Evolutionary conservation across 495 filamentous ascomycete species (phyloP).

Genomic region (Xylaria telfairii): DNA sequence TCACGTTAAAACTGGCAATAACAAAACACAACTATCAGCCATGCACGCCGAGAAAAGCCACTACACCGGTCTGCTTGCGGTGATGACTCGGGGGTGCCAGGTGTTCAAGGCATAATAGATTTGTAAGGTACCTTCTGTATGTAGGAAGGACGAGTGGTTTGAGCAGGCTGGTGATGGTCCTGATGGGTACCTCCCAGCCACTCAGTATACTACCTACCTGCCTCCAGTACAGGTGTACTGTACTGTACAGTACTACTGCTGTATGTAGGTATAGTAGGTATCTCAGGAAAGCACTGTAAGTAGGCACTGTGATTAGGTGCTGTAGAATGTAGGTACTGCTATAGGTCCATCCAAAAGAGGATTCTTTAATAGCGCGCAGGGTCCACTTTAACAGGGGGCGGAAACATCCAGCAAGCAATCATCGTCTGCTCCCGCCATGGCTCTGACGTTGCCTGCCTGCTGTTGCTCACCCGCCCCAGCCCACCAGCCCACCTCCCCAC

Average conservation of each 20-base stretch:
- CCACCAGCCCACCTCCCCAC: slow-evolving; percentile 1
- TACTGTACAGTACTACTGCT: not conserved
- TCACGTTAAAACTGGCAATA: not conserved
- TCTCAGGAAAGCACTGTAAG: too few species aligned
- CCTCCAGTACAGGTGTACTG: not conserved
- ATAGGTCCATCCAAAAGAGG: slow-evolving; percentile 7
- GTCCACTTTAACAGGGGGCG: not conserved
- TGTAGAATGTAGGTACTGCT: too few species aligned
- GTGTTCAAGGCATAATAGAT: too few species aligned
- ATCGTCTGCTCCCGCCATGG: not conserved
- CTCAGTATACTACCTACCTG: not conserved
- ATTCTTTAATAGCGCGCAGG: slow-evolving; percentile 6
- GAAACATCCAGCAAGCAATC: slow-evolving; percentile 16
- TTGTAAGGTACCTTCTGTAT: too few species aligned
- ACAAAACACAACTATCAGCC: not conserved
- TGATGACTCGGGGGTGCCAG: not conserved
- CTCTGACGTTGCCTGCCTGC: slow-evolving; percentile 21
- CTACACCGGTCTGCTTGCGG: slow-evolving; percentile 6
- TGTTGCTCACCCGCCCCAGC: not conserved
- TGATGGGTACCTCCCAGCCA: not conserved
- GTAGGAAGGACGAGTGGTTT: too few species aligned
- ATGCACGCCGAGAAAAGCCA: slow-evolving; percentile 17
- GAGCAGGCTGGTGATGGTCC: not conserved
- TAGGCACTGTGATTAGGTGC: too few species aligned
- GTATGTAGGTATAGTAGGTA: too few species aligned